Base-by-base conservation (phyloP, 495 filamentous ascomycete species). In the Podospora pseudoanserina region DNA sequence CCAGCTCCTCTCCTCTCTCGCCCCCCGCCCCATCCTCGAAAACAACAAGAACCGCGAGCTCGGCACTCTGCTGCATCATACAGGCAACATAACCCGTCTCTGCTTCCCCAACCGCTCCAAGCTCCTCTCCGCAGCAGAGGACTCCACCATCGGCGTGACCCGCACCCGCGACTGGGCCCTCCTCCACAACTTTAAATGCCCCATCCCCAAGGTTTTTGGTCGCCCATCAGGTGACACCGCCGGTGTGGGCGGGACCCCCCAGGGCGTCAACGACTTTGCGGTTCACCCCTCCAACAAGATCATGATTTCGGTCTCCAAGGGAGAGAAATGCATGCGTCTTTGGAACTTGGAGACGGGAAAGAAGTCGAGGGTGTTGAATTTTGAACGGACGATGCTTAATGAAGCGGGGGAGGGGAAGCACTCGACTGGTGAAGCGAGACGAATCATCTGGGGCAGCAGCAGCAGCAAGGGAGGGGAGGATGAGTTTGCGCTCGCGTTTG, bases 291-390 rank as follows among this genome's bases (percentile, higher is more conserved):
- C 90, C 78, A 91, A 93, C 86, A 98, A 97, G 81, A 85, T 99
- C 64, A 95, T 97, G 88, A 84, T 99, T 60, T 93, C 87, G 72
- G 93, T 98, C 4, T 88, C 91, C 30, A 91, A 88, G 68, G 93
- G 93, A 55, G 96, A 98, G 82, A 86, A 87, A 64, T 93, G 88
- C 72, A 93, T 99, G 91, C 82, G 95, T 70, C 80, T 98, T 68
- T 99, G 95, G 95, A 98, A 99, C 73, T 74, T 99, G 62, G 92
- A 97, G 72, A 98, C 95, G 30, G 96, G 94, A 3, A 96, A 93
- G 83, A 97, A 96, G 78, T 92, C 92, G 19, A 91, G 93, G 19
- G 94, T 97, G 59, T 78, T 98, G 72, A 94, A 90, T 73, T 97
- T 98, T 72, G 85, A 82, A 69, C 82, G 84, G 67, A 86, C 88